Evolutionary conservation across 2,329 filamentous ascomycete genomes (phyloP).

Genomic region (Cladophialophora psammophila): DNA sequence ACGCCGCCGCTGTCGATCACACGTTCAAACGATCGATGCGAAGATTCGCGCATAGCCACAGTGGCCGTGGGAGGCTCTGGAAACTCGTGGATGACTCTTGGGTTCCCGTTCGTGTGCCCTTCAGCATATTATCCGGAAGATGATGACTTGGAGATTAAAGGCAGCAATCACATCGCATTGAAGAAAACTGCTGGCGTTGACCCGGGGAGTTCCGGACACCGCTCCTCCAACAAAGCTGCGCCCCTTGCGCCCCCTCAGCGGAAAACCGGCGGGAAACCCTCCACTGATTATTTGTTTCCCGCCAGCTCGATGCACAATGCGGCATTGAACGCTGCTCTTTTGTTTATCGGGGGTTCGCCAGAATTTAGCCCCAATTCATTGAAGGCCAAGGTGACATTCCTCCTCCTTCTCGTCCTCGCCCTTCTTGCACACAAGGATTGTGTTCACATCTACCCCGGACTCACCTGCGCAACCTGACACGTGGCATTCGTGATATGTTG

Average conservation of each 20-base stretch:
- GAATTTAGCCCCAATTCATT: background rate
- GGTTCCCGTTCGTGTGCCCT: background rate
- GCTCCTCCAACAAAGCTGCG: background rate
- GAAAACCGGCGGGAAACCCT: constrained; percentile 19
- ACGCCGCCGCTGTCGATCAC: background rate
- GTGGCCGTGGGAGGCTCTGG: background rate
- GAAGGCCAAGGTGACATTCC: constrained; percentile 1
- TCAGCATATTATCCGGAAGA: background rate
- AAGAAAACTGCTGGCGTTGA: background rate
- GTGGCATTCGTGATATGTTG: constrained; percentile 11
- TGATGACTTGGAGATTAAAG: background rate
- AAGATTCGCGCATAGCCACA: background rate
- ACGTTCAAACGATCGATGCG: background rate
- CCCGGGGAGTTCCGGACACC: constrained; percentile 9
- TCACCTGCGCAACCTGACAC: constrained; percentile 22
- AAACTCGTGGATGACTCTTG: background rate
- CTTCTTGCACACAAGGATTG: constrained; percentile 6
- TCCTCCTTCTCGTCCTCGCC: background rate
- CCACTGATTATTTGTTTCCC: background rate
- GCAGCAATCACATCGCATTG: too few species aligned
- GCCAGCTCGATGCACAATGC: constrained; percentile 7
- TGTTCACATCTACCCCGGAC: constrained; percentile 3
- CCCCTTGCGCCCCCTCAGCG: constrained; percentile 9
- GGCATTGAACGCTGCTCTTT: constrained; percentile 1
- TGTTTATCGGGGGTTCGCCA: background rate